Base-by-base conservation (phyloP, 352 stramenopile species). In the Paralagenidium karlingii region DNA sequence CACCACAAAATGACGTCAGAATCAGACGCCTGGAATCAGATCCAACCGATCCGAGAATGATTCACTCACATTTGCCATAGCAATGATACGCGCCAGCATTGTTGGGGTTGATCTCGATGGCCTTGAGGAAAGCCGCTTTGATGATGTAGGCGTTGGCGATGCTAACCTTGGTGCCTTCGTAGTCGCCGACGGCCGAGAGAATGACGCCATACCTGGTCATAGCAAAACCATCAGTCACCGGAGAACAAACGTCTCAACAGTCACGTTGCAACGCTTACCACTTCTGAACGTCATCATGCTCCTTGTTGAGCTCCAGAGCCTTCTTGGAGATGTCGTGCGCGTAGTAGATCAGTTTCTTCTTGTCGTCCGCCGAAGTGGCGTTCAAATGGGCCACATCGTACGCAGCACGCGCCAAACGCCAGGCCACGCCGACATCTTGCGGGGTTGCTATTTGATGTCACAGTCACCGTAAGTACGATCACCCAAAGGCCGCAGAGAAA, bases 71-170 rank as follows among this genome's bases (percentile, higher is more conserved):
- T 32, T 66, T 63, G 3, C 81, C 81, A 18, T 92, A 55, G 19
- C 87, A 51, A 41, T 94, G 77, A 44, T 75, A 84, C 25, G 76
- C 77, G 33, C 63, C 88, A 5, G 78, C 40, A 44, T 89, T 75
- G 3, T 33, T 53, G 18, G 78, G 76, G 40, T 91, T 82, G 31
- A 92, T 58, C 53, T 75, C 49, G 20, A 77, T 51, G 24, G 81
- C 74, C 43, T 70, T 82, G 44, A 85, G 70, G 68, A 68, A 90
- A 58, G 85, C 70, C 34, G 55, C 59, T 45, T 84, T 84, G 60
- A 92, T 84, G 24, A 60, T 62, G 53, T 65, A 81, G 43, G 79
- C 86, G 54, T 88, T 90, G 48, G 76, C 61, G 39, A 92, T 78
- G 25, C 70, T 63, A 12, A 73, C 74, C 48, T 92, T 90, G 42